A percentile compares a stretch with the other conserved stretches of the same genome.
phyloP scores from a whole-genome alignment of 345 rosid species.

The Citrus unshiu region DNA sequence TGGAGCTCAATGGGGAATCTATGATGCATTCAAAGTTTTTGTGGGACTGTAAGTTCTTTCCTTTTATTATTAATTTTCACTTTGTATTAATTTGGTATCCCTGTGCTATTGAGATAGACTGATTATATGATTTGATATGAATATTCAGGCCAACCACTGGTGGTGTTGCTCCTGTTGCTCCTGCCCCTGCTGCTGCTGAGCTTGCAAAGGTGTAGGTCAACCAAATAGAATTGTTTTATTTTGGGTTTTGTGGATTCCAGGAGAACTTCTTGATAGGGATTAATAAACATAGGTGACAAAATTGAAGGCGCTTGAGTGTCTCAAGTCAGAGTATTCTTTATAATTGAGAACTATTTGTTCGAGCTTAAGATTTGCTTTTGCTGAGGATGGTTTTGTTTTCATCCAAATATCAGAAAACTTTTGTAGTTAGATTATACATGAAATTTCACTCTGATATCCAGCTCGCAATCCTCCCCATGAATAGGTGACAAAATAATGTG shows the following conservation, averaged over 20 bases:
- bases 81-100: background rate
- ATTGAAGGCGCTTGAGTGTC: constrained; percentile 24
- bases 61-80: background rate
- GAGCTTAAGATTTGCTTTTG: constrained; percentile 11
- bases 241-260: background rate
- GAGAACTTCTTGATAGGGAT: constrained; percentile 20
- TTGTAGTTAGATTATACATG: constrained; percentile 31
- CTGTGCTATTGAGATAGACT: background rate
- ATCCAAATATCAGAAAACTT: constrained; percentile 19
- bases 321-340: constrained; percentile 31
- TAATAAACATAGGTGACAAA: constrained; percentile 29
- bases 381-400: constrained; percentile 39
- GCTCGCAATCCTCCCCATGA: constrained; percentile 12
- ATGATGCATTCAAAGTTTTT: constrained; percentile 95
- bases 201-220: constrained; percentile 37
- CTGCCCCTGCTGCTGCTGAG: constrained; percentile 36
- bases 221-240: background rate
- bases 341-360: constrained; percentile 13
- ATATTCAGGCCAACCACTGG: constrained; percentile 91
- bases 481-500: constrained; percentile 23
- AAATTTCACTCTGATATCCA: constrained; percentile 16
- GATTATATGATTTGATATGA: background rate
- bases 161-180: constrained; percentile 53
- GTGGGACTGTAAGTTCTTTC: constrained; percentile 86
- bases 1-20: constrained; percentile 96